Percentiles rank a stretch among this genome's conserved stretches.
Conservation (phyloP, 768 basidiomycete species). For the Boletellus sp. region DNA sequence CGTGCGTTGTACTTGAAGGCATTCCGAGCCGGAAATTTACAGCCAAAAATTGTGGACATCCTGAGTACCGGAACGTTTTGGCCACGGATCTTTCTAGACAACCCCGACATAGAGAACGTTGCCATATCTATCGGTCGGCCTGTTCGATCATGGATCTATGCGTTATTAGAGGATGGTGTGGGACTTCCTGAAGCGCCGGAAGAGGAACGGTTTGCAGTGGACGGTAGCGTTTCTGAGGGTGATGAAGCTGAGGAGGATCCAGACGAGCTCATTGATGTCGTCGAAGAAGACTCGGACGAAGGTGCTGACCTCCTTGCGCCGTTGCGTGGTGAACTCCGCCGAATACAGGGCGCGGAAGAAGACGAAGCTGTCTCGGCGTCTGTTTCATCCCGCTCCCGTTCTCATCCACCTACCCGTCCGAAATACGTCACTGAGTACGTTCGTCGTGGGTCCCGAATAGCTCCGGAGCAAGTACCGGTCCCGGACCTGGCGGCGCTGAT, state of each 20-base stretch:
- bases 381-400: constrained; percentile 32
- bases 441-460: constrained; percentile 65
- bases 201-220: constrained; percentile 5
- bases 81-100: constrained; percentile 72
- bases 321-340: constrained; percentile 61
- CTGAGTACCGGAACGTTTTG: constrained; percentile 64
- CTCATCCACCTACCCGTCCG: constrained; percentile 10
- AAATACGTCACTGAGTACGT: constrained; percentile 52
- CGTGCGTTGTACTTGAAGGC: constrained; percentile 56
- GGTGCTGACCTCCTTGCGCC: constrained; percentile 61
- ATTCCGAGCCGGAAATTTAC: constrained; percentile 56
- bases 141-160: constrained; percentile 62
- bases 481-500: constrained; percentile 48
- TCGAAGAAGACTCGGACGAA: constrained; percentile 51
- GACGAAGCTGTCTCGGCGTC: constrained; percentile 26
- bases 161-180: constrained; percentile 63
- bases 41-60: constrained; percentile 55
- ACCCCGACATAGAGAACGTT: constrained; percentile 70
- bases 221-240: constrained; percentile 21
- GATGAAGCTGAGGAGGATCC: constrained; percentile 45
- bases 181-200: constrained; percentile 47
- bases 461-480: constrained; percentile 54
- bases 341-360: constrained; percentile 47
- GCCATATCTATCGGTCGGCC: constrained; percentile 58
- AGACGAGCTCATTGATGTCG: constrained; percentile 66